Base-by-base conservation (phyloP, 148 eudicot species). In the Cornus florida region DNA sequence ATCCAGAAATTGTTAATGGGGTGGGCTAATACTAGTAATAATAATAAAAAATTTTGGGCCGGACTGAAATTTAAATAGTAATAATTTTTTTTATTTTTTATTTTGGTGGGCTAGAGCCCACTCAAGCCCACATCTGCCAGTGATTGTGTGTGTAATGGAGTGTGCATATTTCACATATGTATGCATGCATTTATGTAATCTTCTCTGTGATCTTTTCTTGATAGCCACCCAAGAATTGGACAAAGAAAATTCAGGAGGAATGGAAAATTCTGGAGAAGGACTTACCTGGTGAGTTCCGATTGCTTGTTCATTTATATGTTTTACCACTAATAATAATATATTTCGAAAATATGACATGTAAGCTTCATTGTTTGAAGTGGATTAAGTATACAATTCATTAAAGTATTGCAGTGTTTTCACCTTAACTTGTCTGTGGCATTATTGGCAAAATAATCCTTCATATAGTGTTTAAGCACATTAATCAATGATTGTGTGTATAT, bases 241-340 rank as follows among this genome's bases (percentile, higher is more conserved):
- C 87, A 48, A 93, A 90, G 88, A 91, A 84, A 81, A 81, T 93
- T 80, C 97, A 91, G 87, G 97, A 91, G 31, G 97, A 93, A 64
- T 93, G 97, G 97, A 91, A 84, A 80, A 89, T 87, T 64, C 81
- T 93, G 60, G 92, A 91, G 89, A 84, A 89, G 70, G 92, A 89
- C 77, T 85, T 93, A 74, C 97, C 97, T 12, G 97, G 97, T 93
- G 65, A 78, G 88, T 75, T 48, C 41, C 73, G 23, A 50, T 41
- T 65, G 28, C 31, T 17, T 22, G 38, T 39, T 69, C 32, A 59
- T 69, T 57, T 75, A 32, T 81, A 23, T 81, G 64, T 46, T 60
- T 41, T 10, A 7, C 57, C 50, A 31, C 35, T 68, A 67, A 43
- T n/a, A 28, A 76, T 48, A 66, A 5, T 23, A 16, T 8, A 0